phyloP scores from a whole-genome alignment of 768 basidiomycete genomes.

The Trametes punicea region DNA sequence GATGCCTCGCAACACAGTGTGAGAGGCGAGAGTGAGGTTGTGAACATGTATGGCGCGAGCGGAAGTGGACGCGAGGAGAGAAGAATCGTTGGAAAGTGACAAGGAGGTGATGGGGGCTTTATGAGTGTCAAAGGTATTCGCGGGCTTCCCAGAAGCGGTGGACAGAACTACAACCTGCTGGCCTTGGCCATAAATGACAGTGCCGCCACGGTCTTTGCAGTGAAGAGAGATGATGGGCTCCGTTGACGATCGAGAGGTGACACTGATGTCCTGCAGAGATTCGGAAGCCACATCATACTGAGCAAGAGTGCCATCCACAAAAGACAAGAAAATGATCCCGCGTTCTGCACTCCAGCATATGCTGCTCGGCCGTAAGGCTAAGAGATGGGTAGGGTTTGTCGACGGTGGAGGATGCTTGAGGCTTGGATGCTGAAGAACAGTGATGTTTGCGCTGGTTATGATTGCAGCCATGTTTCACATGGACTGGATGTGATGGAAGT shows the following conservation, averaged over 20 bases:
- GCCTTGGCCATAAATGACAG: conserved; percentile 46
- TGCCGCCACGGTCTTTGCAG: conserved; percentile 34
- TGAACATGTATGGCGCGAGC: conserved; percentile 53
- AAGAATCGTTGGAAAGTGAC: conserved; percentile 55
- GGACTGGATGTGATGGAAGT: not conserved
- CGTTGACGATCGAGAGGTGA: conserved; percentile 26
- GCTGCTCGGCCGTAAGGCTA: conserved; percentile 31
- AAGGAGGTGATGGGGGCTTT: conserved; percentile 48
- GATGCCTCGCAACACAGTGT: conserved; percentile 54
- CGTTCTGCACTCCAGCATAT: conserved; percentile 59
- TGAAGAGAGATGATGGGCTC: conserved; percentile 32
- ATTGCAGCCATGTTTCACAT: conserved; percentile 12
- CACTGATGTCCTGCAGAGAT: conserved; percentile 37
- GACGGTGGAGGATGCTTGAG: conserved; percentile 42
- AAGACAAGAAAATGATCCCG: conserved; percentile 51
- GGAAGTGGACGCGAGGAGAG: conserved; percentile 57
- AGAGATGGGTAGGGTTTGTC: conserved; percentile 8
- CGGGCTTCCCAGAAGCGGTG: conserved; percentile 38
- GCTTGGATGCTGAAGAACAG: conserved; percentile 35
- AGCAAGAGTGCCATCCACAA: conserved; percentile 40
- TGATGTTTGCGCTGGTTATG: conserved; percentile 3
- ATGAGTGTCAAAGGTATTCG: conserved; percentile 51
- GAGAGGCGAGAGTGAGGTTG: conserved; percentile 52
- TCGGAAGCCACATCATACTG: conserved; percentile 47
- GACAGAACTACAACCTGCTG: conserved; percentile 52